Evolutionary conservation across 345 rosid species (phyloP).

Genomic region (Brassica cretica): DNA sequence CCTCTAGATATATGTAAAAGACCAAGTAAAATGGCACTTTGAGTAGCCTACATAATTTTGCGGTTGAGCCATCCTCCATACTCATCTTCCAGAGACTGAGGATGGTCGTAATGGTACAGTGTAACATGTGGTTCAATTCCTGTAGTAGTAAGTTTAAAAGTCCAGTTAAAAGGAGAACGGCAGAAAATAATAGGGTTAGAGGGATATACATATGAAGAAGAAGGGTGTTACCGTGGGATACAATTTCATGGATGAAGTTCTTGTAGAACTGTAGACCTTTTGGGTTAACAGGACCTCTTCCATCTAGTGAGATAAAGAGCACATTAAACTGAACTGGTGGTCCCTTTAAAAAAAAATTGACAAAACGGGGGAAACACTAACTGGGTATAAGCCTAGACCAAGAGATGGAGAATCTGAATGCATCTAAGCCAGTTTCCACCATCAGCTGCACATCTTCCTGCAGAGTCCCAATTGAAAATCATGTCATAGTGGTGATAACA

Average conservation of each 20-base stretch:
- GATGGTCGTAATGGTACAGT: conserved; percentile 53
- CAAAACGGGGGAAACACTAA: conserved; percentile 26
- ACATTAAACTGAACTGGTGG: not conserved
- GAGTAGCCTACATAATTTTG: conserved; percentile 48
- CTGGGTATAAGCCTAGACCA: conserved; percentile 77
- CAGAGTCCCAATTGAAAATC: not conserved
- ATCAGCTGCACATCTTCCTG: conserved; percentile 78
- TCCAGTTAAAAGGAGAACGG: too few species aligned
- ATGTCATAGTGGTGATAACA: not conserved
- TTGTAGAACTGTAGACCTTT: conserved; percentile 55
- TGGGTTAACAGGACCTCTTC: conserved; percentile 59
- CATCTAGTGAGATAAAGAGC: conserved; percentile 38
- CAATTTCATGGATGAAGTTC: conserved; percentile 50
- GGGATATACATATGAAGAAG: not conserved
- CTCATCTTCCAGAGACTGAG: conserved; percentile 67
- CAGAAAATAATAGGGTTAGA: too few species aligned
- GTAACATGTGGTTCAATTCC: conserved; percentile 67
- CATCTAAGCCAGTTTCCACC: conserved; percentile 57
- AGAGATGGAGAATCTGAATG: conserved; percentile 72
- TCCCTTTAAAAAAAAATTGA: not conserved
- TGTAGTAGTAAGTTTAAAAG: conserved; percentile 8
- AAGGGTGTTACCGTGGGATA: conserved; percentile 41
- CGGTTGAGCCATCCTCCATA: conserved; percentile 64
- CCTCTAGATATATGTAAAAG: not conserved
- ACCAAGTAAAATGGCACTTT: not conserved